A percentile compares a stretch with the other conserved stretches of the same genome.
Evolutionary conservation across 2,329 filamentous ascomycete genomes (phyloP).

Genomic region (Arthrocladium fulminans): DNA sequence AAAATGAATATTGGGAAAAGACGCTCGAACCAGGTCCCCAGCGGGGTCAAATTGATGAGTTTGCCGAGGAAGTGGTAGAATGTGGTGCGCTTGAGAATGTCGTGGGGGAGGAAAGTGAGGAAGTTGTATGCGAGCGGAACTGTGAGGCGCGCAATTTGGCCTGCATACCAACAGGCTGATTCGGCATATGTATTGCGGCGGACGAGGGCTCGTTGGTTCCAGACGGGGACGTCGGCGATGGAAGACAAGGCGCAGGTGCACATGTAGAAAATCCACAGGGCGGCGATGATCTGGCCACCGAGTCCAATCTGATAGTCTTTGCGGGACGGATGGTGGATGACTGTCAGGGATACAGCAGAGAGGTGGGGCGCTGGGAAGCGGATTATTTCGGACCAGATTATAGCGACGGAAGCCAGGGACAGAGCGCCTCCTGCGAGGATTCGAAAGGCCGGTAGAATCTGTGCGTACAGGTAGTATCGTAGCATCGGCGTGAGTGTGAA

Average conservation of each 20-base stretch:
- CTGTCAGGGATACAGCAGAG: conserved; percentile 57
- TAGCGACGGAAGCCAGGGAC: conserved; percentile 64
- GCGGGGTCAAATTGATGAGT: conserved; percentile 70
- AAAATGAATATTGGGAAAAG: conserved; percentile 85
- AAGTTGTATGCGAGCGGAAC: conserved; percentile 96
- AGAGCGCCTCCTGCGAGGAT: conserved; percentile 59
- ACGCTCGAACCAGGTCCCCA: conserved; percentile 76
- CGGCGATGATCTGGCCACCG: conserved; percentile 73
- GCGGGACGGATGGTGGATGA: conserved; percentile 58
- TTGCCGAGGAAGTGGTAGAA: conserved; percentile 83
- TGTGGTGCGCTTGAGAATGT: conserved; percentile 64
- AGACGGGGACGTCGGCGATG: conserved; percentile 90
- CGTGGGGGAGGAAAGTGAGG: conserved; percentile 70
- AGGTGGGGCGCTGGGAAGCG: conserved; percentile 70
- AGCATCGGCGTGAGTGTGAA: conserved; percentile 67
- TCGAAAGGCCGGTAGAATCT: conserved; percentile 60
- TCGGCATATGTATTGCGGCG: conserved; percentile 85
- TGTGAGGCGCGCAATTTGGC: conserved; percentile 83
- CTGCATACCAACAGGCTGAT: conserved; percentile 90
- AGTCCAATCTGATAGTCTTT: conserved; percentile 71
- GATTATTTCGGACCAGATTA: conserved; percentile 90
- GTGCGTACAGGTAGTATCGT: conserved; percentile 67
- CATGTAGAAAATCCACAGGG: conserved; percentile 93
- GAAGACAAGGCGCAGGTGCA: conserved; percentile 78
- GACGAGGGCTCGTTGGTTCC: conserved; percentile 87